A percentile compares a stretch with the other conserved stretches of the same genome.
These are phyloP conservation scores for Phytophthora pini DNA, from an alignment of 352 stramenopile species.

Conservation along the genomic window DNA sequence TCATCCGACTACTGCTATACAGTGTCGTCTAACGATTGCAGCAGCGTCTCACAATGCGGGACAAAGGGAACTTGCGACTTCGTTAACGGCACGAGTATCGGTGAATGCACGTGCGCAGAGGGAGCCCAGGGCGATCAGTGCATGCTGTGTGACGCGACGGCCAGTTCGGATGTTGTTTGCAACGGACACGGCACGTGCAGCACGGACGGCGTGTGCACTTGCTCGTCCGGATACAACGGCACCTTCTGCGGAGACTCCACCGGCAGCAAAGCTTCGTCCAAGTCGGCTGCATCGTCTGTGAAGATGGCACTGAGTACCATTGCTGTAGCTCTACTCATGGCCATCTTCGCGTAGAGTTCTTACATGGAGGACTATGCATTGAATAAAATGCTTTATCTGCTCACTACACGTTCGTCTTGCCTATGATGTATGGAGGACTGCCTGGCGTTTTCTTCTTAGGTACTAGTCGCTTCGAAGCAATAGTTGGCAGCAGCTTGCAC, in stretches of 20 bases:
- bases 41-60: conserved; percentile 75
- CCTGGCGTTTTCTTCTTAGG: background rate
- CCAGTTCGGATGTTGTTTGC: conserved; percentile 41
- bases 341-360: conserved; percentile 39
- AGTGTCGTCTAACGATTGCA: conserved; percentile 71
- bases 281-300: conserved; percentile 16
- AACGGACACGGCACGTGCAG: conserved; percentile 62
- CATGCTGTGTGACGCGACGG: conserved; percentile 53
- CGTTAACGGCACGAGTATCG: conserved; percentile 29
- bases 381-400: conserved; percentile 24
- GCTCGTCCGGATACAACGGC: conserved; percentile 65
- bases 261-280: conserved; percentile 17
- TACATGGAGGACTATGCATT: conserved; percentile 11
- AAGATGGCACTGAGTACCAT: conserved; percentile 21
- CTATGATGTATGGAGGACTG: background rate
- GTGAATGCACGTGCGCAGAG: conserved; percentile 53
- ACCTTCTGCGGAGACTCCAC: conserved; percentile 57
- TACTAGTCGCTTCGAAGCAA: conserved; percentile 60
- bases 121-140: conserved; percentile 76
- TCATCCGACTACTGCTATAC: conserved; percentile 57
- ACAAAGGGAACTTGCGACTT: conserved; percentile 58
- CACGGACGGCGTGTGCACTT: conserved; percentile 53
- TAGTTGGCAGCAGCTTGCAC: conserved; percentile 71
- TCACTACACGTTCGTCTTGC: conserved; percentile 15
- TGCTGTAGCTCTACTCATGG: conserved; percentile 19